Base-by-base conservation (phyloP, 495 filamentous ascomycete genomes). In the Jackrogersella minutella region DNA sequence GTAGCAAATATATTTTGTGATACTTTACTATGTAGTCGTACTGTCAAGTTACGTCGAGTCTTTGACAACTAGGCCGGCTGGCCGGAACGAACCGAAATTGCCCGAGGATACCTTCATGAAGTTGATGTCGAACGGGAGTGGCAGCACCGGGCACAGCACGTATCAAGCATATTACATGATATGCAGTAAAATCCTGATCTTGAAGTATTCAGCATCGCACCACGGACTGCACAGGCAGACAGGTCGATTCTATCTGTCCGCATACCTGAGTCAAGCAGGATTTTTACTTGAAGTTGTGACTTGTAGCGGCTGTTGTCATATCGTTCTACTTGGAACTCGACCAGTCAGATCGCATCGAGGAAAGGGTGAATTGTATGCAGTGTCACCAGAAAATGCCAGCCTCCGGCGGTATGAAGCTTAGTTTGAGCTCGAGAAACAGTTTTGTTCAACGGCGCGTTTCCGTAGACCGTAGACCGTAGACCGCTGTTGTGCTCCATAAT, bases 401-500 rank as follows among this genome's bases (percentile, higher is more conserved):
- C 41, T 16, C 47, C 55, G 31, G 16, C 13, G 41, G 39, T 21
- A 49, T 26, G 40, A 53, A 43, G 33, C 54, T 58, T 59, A 50
- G 36, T 47, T 49, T 22, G 36, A 49, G 52, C 39, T 61, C 56
- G 51, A 56, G 39, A 28, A 47, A 41, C 41, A 50, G 56, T 41
- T 44, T 44, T 37, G 36, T 57, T 21, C 51, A 62, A 50, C 40
- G 30, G 22, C 14, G 4, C 39, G 43, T 19, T 65, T 53, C 58
- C 54, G 62, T 10, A 43, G n/a, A n/a, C n/a, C n/a, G n/a, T n/a
- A n/a, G n/a, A n/a, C n/a, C n/a, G n/a, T n/a, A n/a, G 46, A 58
- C n/a, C 34, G 37, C 17, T 24, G 19, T 33, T 58, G 28, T 51
- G 19, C 26, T 2, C 21, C 19, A 44, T 44, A 1, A 22, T 21